A percentile compares a stretch with the other conserved stretches of the same genome.
Evolutionary conservation across 805 yeast species (phyloP).

Genomic region (Hermanozyma aechmeae): DNA sequence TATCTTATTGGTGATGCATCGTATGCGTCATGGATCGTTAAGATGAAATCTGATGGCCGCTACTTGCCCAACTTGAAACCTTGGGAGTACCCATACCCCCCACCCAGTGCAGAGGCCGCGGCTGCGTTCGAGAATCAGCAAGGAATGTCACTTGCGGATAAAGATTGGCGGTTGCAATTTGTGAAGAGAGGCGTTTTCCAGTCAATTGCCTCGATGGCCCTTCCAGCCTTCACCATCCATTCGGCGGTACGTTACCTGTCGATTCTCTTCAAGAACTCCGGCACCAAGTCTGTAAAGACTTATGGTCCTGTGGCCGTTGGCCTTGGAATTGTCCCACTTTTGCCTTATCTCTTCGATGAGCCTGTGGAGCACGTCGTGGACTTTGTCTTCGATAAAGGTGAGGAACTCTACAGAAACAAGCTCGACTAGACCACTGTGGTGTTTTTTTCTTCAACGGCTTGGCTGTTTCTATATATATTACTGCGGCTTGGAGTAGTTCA

Average conservation of each 20-base stretch:
- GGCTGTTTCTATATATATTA: slow-evolving; percentile 1
- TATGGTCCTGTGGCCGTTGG: slow-evolving; percentile 80
- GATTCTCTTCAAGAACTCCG: slow-evolving; percentile 45
- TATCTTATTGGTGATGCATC: slow-evolving; percentile 70
- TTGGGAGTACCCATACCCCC: slow-evolving; percentile 48
- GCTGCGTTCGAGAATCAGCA: slow-evolving; percentile 16
- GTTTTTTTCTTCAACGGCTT: too few species aligned
- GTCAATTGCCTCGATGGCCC: slow-evolving; percentile 75
- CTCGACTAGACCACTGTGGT: not conserved
- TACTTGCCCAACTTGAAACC: slow-evolving; percentile 54
- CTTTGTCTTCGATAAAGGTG: slow-evolving; percentile 46
- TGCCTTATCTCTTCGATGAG: slow-evolving; percentile 74
- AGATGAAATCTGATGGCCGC: slow-evolving; percentile 55
- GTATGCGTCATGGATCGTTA: slow-evolving; percentile 65
- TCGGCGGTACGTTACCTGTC: slow-evolving; percentile 66
- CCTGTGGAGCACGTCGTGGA: slow-evolving; percentile 71
- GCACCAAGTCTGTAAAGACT: slow-evolving; percentile 38
- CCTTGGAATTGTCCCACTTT: slow-evolving; percentile 62
- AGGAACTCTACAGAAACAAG: slow-evolving; percentile 14
- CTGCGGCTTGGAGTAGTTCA: slow-evolving; percentile 59
- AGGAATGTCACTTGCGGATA: slow-evolving; percentile 24
- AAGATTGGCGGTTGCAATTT: slow-evolving; percentile 60
- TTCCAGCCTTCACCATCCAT: slow-evolving; percentile 82
- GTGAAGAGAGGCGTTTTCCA: slow-evolving; percentile 74
- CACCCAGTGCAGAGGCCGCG: slow-evolving; percentile 29